Evolutionary conservation across 202 grass and related monocot genomes (phyloP).

Genomic region (Bolboschoenoplectus hybrid): DNA sequence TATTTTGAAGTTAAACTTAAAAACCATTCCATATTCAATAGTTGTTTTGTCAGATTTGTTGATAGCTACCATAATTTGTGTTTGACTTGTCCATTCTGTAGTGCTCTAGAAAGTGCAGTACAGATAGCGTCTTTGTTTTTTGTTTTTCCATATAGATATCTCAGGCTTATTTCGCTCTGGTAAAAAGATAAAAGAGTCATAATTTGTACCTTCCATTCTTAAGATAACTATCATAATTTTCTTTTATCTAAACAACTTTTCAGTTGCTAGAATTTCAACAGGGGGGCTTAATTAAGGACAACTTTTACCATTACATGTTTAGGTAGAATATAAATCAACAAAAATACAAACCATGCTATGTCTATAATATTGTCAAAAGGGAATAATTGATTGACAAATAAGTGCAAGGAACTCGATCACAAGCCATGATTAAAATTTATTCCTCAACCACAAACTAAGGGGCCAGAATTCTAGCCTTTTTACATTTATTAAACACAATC

Average conservation of each 20-base stretch:
- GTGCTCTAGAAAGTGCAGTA: not conserved
- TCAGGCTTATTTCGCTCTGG: not conserved
- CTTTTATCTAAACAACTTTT: not conserved
- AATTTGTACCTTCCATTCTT: not conserved
- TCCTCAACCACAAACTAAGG: not conserved
- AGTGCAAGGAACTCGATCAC: not conserved
- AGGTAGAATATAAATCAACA: slow-evolving; percentile 4
- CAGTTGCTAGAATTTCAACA: not conserved
- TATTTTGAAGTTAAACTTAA: not conserved
- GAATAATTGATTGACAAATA: not conserved
- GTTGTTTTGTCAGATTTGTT: not conserved
- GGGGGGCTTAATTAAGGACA: not conserved
- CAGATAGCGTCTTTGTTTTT: no score
- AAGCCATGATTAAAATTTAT: not conserved
- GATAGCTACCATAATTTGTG: not conserved
- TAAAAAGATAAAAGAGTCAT: not conserved
- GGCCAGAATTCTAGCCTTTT: not conserved
- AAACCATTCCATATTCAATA: not conserved
- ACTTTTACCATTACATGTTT: slow-evolving; percentile 2
- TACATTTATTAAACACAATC: slow-evolving; percentile 32
- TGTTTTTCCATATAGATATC: not conserved
- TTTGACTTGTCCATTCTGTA: not conserved
- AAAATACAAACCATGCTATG: not conserved
- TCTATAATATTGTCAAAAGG: not conserved
- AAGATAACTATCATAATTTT: not conserved